These are phyloP conservation scores for Amylocystis lapponica DNA, from an alignment of 768 basidiomycete species.

Conservation along the genomic window DNA sequence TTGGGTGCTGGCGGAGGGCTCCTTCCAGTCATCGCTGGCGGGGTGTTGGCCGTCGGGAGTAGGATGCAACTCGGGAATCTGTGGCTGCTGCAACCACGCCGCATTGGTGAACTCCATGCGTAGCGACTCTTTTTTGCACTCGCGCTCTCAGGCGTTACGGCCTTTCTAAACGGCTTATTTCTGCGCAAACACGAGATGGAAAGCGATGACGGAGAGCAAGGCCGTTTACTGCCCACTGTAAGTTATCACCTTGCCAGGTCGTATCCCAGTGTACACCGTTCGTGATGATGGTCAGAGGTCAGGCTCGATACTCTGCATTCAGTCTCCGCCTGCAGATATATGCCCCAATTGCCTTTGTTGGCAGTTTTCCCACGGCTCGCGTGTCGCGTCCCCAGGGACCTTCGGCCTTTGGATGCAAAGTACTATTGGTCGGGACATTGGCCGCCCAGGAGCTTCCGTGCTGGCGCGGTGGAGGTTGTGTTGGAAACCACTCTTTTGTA, in stretches of 20 bases:
- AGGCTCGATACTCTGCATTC: constrained; percentile 19
- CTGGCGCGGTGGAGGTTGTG: too few relatives aligned
- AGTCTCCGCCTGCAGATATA: constrained; percentile 21
- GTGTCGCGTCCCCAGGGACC: too few relatives aligned
- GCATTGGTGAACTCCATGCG: constrained; percentile 43
- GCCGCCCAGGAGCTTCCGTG: too few relatives aligned
- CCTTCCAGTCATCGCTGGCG: constrained; percentile 23
- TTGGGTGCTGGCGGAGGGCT: constrained; percentile 28
- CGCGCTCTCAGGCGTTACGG: constrained; percentile 37
- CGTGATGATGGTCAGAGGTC: constrained; percentile 24
- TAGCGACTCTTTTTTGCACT: constrained; percentile 36
- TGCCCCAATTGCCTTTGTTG: constrained; percentile 6
- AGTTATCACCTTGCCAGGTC: constrained; percentile 20
- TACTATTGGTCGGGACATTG: too few relatives aligned
- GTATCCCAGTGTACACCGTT: constrained; percentile 21
- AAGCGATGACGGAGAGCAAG: constrained; percentile 20
- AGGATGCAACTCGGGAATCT: constrained; percentile 18
- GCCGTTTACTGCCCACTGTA: constrained; percentile 12
- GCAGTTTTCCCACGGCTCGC: constrained; percentile 16
- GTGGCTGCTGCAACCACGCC: constrained; percentile 35
- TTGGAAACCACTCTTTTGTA: too few relatives aligned
- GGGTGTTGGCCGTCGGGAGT: constrained; percentile 17
- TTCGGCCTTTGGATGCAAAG: too few relatives aligned
- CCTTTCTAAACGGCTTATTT: constrained; percentile 40
- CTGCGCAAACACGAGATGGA: constrained; percentile 32